Conservation (phyloP, 1,284 basidiomycete species). For the Ganoderma meredithae region DNA sequence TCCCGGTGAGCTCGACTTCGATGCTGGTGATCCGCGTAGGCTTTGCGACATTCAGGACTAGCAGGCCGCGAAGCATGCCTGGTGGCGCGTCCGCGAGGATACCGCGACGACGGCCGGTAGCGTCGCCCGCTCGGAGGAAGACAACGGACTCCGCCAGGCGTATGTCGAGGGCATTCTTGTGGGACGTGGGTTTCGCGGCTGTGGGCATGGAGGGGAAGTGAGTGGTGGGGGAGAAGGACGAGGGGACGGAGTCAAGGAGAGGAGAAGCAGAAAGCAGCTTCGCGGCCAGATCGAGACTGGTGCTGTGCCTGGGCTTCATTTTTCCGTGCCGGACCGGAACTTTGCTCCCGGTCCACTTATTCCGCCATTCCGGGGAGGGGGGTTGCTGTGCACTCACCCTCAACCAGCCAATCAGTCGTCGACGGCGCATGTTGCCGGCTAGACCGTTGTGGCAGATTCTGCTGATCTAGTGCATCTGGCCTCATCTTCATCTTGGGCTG, state of each 20-base stretch:
- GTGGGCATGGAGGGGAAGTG: slow-evolving; percentile 25
- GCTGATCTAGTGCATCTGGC: not conserved
- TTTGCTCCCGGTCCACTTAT: not conserved
- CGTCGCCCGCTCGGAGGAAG: slow-evolving; percentile 69
- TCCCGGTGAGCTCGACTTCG: slow-evolving; percentile 80
- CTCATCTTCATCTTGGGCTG: not conserved
- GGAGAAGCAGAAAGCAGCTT: not conserved
- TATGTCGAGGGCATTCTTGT: slow-evolving; percentile 60
- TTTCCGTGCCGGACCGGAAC: slow-evolving; percentile 12
- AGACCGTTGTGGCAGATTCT: not conserved
- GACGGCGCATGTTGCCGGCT: not conserved
- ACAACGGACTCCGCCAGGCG: slow-evolving; percentile 85
- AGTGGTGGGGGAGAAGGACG: slow-evolving; percentile 9
- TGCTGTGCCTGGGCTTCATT: slow-evolving; percentile 19
- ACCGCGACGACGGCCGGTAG: slow-evolving; percentile 54
- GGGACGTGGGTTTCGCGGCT: slow-evolving; percentile 18
- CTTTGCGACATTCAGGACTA: slow-evolving; percentile 83
- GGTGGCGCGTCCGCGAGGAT: slow-evolving; percentile 62
- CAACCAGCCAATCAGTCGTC: not conserved
- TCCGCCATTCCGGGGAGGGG: not conserved
- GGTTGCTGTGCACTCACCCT: not conserved
- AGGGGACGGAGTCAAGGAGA: not conserved
- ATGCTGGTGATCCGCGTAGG: slow-evolving; percentile 90
- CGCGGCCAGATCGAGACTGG: slow-evolving; percentile 25
- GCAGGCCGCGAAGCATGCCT: slow-evolving; percentile 87